Base-by-base conservation (phyloP, 2,329 filamentous ascomycete genomes). In the Diaporthe longicolla region DNA sequence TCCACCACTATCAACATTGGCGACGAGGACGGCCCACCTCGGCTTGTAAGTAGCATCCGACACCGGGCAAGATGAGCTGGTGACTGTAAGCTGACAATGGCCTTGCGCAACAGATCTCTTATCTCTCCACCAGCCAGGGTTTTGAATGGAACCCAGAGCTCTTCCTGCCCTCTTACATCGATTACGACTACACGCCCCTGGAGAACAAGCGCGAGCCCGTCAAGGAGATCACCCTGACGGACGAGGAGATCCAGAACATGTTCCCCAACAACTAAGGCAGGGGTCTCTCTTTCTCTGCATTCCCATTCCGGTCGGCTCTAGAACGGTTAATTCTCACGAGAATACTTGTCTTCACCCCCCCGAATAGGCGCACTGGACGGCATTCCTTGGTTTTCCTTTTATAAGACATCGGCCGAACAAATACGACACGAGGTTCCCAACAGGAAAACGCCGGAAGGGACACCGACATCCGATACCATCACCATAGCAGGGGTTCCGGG, bases 71-170 rank as follows among this genome's bases (percentile, higher is more conserved):
- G 43, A 21, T 40, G 26, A 13, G 55, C 52, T 32, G 52, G 48
- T 37, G 37, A 29, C 35, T 61, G 77, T 54, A 73, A 74, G 43
- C 79, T 82, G 70, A 80, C 76, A 40, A 29, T 8, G 58, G 37
- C 24, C 29, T 35, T 63, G 50, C 54, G 9, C 45, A 71, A 70
- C 77, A 95, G 93, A 94, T 95, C 77, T 94, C 93, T 29, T 96
- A 94, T 81, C 90, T 95, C 68, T 92, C 93, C 75, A 93, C 92
- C 8, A 93, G 91, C 79, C 93, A 96, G 83, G 93, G 93, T 73
- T 96, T 95, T 80, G 91, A 92, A 75, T 96, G 93, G 93, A 95
- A 95, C 82, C 93, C 93, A 82, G 93, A 95, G 81, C 94, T 95
- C 82, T 95, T 95, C 84, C 89, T 95, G 1, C 93, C 93, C 1